Evolutionary conservation across 106 monocot genomes (phyloP).

Genomic region (Narthecium ossifragum): DNA sequence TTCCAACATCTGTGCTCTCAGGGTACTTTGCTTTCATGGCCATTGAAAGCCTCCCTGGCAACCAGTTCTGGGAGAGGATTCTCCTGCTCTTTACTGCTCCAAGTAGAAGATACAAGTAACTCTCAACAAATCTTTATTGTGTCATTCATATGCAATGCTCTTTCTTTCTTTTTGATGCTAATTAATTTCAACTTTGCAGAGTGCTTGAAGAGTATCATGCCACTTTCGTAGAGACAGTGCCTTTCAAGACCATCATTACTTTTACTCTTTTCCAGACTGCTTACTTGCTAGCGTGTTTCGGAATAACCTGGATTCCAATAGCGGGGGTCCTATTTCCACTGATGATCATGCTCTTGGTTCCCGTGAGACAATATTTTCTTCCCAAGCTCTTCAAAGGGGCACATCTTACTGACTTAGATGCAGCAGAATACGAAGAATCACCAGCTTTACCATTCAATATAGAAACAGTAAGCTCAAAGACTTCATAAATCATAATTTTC

Average conservation of each 20-base stretch:
- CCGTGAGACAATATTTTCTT: slow-evolving; percentile 65
- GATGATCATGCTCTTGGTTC: slow-evolving; percentile 87
- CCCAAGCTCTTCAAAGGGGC: slow-evolving; percentile 83
- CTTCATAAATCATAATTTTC: not conserved
- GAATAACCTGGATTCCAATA: slow-evolving; percentile 78
- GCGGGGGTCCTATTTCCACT: slow-evolving; percentile 77
- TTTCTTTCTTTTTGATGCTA: too few relatives aligned
- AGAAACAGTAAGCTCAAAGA: slow-evolving; percentile 13
- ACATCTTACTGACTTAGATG: slow-evolving; percentile 69
- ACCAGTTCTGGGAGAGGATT: slow-evolving; percentile 93
- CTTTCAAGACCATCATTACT: slow-evolving; percentile 58
- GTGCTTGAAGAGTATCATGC: slow-evolving; percentile 80
- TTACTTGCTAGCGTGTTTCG: slow-evolving; percentile 66
- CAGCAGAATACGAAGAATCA: slow-evolving; percentile 80
- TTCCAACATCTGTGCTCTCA: slow-evolving; percentile 83
- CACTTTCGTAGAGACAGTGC: slow-evolving; percentile 81
- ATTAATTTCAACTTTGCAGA: slow-evolving; percentile 21
- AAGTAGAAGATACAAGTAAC: slow-evolving; percentile 72
- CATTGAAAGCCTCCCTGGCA: slow-evolving; percentile 86
- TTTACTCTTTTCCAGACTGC: slow-evolving; percentile 73
- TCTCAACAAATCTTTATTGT: not conserved
- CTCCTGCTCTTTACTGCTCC: slow-evolving; percentile 84
- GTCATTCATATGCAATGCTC: too few relatives aligned
- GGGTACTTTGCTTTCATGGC: slow-evolving; percentile 94
- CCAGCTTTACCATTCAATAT: slow-evolving; percentile 49